Evolutionary conservation across 2,329 filamentous ascomycete genomes (phyloP).

Genomic region (Curvularia spicifera): DNA sequence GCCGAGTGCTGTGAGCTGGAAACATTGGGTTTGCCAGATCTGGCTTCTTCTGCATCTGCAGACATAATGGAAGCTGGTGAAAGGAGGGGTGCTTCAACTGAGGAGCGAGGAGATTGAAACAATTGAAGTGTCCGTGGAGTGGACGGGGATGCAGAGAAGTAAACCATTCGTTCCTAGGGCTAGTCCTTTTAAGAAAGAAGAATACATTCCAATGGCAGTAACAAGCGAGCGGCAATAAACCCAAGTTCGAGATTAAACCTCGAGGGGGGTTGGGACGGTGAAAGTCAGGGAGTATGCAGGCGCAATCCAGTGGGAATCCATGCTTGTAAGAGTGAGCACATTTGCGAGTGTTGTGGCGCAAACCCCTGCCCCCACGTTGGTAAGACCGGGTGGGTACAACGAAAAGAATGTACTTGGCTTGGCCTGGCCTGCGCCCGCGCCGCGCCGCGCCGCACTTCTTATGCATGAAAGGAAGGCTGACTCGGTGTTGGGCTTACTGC

Average conservation of each 20-base stretch:
- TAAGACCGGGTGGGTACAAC: background rate
- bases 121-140: background rate
- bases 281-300: background rate
- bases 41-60: background rate
- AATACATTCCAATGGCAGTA: background rate
- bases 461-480: background rate
- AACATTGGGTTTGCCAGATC: background rate
- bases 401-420: background rate
- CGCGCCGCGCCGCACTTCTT: background rate
- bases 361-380: background rate
- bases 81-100: slow-evolving; percentile 1
- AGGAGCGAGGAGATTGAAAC: background rate
- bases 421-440: background rate
- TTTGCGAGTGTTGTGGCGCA: slow-evolving; percentile 14
- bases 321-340: slow-evolving; percentile 1
- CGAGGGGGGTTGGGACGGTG: background rate
- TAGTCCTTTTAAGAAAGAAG: background rate
- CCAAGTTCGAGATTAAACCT: background rate
- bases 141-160: background rate
- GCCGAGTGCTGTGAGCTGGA: background rate
- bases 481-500: background rate
- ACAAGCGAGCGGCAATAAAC: background rate
- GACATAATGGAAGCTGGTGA: background rate
- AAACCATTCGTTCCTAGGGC: background rate
- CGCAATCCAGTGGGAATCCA: background rate